These are phyloP conservation scores for Drosera capensis DNA, from an alignment of 148 eudicot species.

Conservation along the genomic window DNA sequence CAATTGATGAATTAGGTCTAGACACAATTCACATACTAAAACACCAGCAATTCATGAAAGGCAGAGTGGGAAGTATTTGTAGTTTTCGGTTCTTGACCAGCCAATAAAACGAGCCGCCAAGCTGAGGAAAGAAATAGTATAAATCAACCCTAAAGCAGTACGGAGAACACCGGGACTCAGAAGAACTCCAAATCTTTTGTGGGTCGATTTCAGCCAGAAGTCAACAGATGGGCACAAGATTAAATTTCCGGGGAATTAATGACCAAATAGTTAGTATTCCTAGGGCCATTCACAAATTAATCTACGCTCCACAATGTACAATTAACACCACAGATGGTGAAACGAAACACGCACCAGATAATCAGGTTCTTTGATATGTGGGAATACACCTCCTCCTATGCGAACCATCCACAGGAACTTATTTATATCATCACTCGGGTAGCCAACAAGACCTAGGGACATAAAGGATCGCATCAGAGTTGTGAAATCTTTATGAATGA, in stretches of 20 bases:
- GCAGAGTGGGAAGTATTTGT: too few species aligned
- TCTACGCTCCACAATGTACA: neutral
- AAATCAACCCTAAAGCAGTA: too few species aligned
- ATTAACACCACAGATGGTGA: neutral
- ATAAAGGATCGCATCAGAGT: slow-evolving; percentile 4
- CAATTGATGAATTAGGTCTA: slow-evolving; percentile 5
- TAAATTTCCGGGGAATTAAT: too few species aligned
- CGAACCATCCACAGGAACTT: slow-evolving; percentile 99
- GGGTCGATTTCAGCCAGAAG: too few species aligned
- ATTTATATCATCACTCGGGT: slow-evolving; percentile 94
- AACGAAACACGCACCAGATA: slow-evolving; percentile 49
- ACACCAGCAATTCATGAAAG: too few species aligned
- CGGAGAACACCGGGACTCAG: too few species aligned
- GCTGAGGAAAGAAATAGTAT: too few species aligned
- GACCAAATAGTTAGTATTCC: too few species aligned
- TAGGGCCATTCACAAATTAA: neutral
- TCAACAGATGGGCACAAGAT: too few species aligned
- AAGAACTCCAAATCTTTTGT: too few species aligned
- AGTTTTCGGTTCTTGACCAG: too few species aligned
- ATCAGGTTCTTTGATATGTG: slow-evolving; percentile 97
- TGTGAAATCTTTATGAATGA: neutral
- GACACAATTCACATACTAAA: neutral
- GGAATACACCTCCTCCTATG: slow-evolving; percentile 96
- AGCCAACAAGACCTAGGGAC: slow-evolving; percentile 82
- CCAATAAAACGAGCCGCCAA: too few species aligned